phyloP scores from a whole-genome alignment of 345 rosid species.

The Noccaea bulbosa region DNA sequence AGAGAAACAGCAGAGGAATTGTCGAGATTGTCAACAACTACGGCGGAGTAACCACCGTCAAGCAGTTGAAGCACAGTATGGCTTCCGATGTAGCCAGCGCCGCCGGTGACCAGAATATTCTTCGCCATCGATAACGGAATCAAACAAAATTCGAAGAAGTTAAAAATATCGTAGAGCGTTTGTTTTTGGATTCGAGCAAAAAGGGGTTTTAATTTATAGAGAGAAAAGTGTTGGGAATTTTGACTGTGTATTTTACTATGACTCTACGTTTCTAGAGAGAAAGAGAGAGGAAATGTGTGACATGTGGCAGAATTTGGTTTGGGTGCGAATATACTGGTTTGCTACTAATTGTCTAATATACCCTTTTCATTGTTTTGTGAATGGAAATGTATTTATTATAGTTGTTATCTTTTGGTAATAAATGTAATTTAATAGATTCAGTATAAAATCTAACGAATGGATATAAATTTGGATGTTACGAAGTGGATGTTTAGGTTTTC shows the following conservation, averaged over 20 bases:
- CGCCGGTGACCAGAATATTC: constrained; percentile 82
- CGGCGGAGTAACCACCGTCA: constrained; percentile 60
- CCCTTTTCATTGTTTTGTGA: constrained; percentile 6
- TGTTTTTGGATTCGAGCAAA: constrained; percentile 4
- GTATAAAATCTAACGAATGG: neutral
- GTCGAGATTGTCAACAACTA: constrained; percentile 82
- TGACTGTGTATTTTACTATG: constrained; percentile 33
- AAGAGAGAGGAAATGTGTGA: neutral
- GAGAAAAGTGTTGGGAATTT: constrained; percentile 13
- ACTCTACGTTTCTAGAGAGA: constrained; percentile 39
- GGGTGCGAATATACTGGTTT: constrained; percentile 36
- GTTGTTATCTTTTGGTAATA: neutral
- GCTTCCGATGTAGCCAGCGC: constrained; percentile 94
- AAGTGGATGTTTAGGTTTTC: neutral
- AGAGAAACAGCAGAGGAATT: constrained; percentile 68
- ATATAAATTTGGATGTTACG: constrained; percentile 11
- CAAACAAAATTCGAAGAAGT: neutral
- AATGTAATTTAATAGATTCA: neutral
- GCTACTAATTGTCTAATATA: neutral
- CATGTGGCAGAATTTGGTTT: constrained; percentile 33
- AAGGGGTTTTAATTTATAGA: constrained; percentile 33
- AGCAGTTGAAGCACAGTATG: constrained; percentile 95
- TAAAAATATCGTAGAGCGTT: constrained; percentile 19
- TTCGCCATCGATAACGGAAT: constrained; percentile 42
- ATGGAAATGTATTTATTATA: constrained; percentile 6